phyloP scores from a whole-genome alignment of 306 rosid species.

The Hylodesmum podocarpum region DNA sequence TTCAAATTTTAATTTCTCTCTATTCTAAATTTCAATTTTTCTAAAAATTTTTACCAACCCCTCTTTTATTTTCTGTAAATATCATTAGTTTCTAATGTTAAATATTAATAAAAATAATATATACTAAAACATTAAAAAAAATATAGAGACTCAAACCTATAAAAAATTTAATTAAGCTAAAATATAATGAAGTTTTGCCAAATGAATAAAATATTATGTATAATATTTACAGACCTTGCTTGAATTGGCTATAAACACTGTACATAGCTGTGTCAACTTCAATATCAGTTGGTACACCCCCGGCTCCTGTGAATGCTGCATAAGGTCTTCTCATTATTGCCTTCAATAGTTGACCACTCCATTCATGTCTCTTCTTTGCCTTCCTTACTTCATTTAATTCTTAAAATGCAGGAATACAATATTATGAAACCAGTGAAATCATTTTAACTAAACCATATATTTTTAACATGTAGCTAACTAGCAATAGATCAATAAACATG shows the following conservation, averaged over 20 bases:
- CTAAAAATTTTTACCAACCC: too few species aligned
- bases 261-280: neutral
- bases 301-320: conserved; percentile 22
- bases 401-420: neutral
- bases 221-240: neutral
- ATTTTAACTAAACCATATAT: neutral
- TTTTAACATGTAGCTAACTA: neutral
- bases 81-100: too few species aligned
- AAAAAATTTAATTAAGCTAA: too few species aligned
- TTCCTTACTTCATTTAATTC: conserved; percentile 23
- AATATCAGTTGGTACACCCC: conserved; percentile 16
- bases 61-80: too few species aligned
- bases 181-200: too few species aligned
- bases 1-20: too few species aligned
- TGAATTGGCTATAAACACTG: neutral
- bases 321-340: conserved; percentile 27
- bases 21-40: too few species aligned
- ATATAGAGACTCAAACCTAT: too few species aligned
- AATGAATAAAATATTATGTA: neutral
- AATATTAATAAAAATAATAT: too few species aligned
- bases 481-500: neutral
- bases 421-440: neutral
- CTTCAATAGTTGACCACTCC: conserved; percentile 53
- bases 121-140: too few species aligned
- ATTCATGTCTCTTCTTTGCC: conserved; percentile 36